These are phyloP conservation scores for Boletellus sp. DNA, from an alignment of 1,284 basidiomycete genomes.

Conservation along the genomic window DNA sequence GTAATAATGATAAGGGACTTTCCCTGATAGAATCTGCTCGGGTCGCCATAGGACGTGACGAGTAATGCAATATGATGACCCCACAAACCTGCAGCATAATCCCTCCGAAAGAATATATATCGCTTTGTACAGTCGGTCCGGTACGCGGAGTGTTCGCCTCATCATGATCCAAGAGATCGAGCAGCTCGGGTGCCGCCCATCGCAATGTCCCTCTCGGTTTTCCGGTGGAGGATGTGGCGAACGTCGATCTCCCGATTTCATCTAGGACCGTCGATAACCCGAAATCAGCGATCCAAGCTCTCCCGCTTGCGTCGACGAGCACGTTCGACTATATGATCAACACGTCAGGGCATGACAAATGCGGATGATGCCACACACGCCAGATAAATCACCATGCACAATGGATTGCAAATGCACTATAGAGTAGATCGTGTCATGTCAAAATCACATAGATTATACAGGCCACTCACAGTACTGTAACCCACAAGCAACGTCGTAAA, in stretches of 20 bases:
- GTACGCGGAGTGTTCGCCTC: background rate
- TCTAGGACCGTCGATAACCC: constrained; percentile 12
- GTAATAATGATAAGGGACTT: constrained; percentile 17
- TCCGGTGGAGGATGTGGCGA: background rate
- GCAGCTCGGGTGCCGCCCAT: constrained; percentile 11
- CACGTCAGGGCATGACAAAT: background rate
- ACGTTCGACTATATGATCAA: constrained; percentile 11
- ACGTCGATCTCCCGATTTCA: constrained; percentile 3
- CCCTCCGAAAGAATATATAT: constrained; percentile 16
- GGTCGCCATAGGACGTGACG: background rate
- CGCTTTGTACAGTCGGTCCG: constrained; percentile 1
- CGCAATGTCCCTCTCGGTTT: background rate
- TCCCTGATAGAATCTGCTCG: constrained; percentile 13
- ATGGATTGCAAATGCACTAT: constrained; percentile 11
- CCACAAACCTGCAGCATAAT: constrained; percentile 20
- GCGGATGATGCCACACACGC: background rate
- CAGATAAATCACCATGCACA: constrained; percentile 12
- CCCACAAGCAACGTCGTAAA: constrained; percentile 8
- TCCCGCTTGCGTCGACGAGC: constrained; percentile 4
- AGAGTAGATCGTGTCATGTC: background rate
- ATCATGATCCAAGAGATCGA: background rate
- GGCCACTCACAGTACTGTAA: constrained; percentile 9
- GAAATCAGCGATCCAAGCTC: constrained; percentile 11
- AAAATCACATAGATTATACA: background rate
- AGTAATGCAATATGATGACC: background rate